Percentiles rank a stretch among this genome's conserved stretches.
phyloP scores from a whole-genome alignment of 2,329 filamentous ascomycete species.

The Neonectria coccinea region DNA sequence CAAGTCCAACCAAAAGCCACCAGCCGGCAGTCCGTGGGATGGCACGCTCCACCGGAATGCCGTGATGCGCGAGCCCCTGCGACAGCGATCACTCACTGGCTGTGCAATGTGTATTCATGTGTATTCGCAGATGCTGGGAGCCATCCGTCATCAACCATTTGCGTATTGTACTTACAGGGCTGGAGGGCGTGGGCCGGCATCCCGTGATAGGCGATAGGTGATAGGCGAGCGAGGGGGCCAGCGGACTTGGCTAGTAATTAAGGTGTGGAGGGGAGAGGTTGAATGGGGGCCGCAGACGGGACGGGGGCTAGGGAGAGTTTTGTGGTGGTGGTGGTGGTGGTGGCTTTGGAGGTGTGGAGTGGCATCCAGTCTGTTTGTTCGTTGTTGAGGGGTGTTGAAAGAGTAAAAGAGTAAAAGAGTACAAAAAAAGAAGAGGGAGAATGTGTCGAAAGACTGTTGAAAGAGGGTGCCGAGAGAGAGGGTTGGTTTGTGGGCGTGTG shows the following conservation, averaged over 20 bases:
- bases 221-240: conserved; percentile 35
- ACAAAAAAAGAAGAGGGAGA: background rate
- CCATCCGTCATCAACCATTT: conserved; percentile 9
- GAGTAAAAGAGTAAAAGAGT: background rate
- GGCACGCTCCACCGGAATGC: conserved; percentile 24
- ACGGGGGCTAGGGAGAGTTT: background rate
- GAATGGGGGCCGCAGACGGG: background rate
- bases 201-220: conserved; percentile 33
- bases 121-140: conserved; percentile 5
- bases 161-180: conserved; percentile 26
- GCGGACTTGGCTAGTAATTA: conserved; percentile 21
- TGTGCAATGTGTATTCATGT: background rate
- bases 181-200: conserved; percentile 8
- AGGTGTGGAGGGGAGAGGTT: conserved; percentile 25
- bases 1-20: conserved; percentile 36
- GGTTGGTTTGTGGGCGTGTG: background rate
- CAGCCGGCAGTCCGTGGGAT: conserved; percentile 27
- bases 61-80: conserved; percentile 21
- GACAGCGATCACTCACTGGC: conserved; percentile 19
- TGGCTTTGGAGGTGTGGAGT: background rate
- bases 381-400: background rate
- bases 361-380: background rate
- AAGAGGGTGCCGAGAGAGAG: background rate
- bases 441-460: background rate
- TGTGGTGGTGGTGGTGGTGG: background rate